A percentile compares a stretch with the other conserved stretches of the same genome.
Conservation (phyloP, 1,284 basidiomycete genomes). For the Boletellus deceptivus region DNA sequence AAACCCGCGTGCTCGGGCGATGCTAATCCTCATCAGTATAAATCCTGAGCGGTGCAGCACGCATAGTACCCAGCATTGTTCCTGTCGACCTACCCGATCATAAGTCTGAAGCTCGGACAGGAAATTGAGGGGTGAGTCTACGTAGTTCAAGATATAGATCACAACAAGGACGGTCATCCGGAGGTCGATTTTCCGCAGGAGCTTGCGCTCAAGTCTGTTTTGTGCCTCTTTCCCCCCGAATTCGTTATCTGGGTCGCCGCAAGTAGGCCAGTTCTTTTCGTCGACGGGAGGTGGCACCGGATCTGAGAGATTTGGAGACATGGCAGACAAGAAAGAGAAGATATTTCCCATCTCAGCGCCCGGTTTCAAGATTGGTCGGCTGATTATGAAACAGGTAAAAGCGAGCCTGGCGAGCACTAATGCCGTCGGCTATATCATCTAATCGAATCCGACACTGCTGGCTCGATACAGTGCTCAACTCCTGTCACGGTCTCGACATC, state of each 20-base stretch:
- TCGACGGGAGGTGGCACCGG: constrained; percentile 1
- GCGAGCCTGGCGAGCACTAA: too few species aligned
- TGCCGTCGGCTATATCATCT: too few species aligned
- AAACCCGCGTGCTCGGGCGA: constrained; percentile 26
- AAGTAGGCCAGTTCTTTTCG: constrained; percentile 1
- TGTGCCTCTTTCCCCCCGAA: constrained; percentile 46
- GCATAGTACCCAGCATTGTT: constrained; percentile 59
- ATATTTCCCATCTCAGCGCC: too few species aligned
- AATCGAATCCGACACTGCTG: too few species aligned
- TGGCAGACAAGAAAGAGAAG: neutral
- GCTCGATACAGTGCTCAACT: too few species aligned
- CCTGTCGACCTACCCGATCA: constrained; percentile 51
- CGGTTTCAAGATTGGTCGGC: too few species aligned
- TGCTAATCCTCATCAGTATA: constrained; percentile 18
- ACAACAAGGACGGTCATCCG: constrained; percentile 50
- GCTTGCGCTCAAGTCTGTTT: constrained; percentile 42
- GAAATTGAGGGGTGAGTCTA: constrained; percentile 20
- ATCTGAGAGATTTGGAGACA: constrained; percentile 5
- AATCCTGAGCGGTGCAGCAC: neutral
- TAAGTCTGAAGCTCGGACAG: constrained; percentile 1
- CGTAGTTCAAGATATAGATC: constrained; percentile 57
- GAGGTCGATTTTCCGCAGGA: constrained; percentile 49
- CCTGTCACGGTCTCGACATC: too few species aligned
- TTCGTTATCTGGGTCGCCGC: constrained; percentile 30
- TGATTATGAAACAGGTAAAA: neutral